Evolutionary conservation across 768 basidiomycete genomes (phyloP).

Genomic region (Chiua virens): DNA sequence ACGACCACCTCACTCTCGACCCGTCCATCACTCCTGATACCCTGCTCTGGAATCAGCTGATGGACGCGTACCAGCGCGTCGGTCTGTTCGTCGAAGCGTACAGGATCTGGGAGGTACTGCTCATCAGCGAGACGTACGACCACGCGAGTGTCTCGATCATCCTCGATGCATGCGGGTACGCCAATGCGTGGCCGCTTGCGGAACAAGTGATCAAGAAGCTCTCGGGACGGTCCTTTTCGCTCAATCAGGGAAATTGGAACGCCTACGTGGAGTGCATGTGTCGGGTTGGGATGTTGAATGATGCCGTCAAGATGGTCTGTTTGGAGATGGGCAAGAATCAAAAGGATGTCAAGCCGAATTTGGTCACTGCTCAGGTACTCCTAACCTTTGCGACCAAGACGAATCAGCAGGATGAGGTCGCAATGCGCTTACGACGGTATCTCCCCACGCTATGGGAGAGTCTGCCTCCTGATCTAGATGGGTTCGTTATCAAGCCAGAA

Average conservation of each 20-base stretch:
- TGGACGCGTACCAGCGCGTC: slow-evolving; percentile 86
- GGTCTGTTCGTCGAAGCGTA: slow-evolving; percentile 70
- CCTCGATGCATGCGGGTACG: slow-evolving; percentile 78
- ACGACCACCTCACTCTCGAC: slow-evolving; percentile 78
- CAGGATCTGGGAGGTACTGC: slow-evolving; percentile 78
- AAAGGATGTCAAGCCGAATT: slow-evolving; percentile 46
- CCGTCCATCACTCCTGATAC: slow-evolving; percentile 70
- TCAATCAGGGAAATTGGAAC: slow-evolving; percentile 76
- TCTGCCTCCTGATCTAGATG: slow-evolving; percentile 22
- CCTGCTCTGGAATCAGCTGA: slow-evolving; percentile 76
- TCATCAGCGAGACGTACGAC: slow-evolving; percentile 56
- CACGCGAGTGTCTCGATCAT: slow-evolving; percentile 76
- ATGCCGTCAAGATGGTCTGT: slow-evolving; percentile 65
- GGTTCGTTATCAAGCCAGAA: slow-evolving; percentile 20
- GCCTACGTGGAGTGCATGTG: slow-evolving; percentile 87
- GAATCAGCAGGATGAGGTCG: slow-evolving; percentile 45
- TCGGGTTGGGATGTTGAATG: slow-evolving; percentile 60
- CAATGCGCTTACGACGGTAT: slow-evolving; percentile 44
- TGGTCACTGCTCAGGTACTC: slow-evolving; percentile 51
- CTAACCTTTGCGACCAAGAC: slow-evolving; percentile 50
- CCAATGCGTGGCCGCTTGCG: slow-evolving; percentile 51
- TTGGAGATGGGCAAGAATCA: slow-evolving; percentile 57
- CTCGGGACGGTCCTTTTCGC: slow-evolving; percentile 44
- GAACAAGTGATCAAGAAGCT: slow-evolving; percentile 55
- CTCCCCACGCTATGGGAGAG: slow-evolving; percentile 37